Conservation (phyloP, 139 green algal genomes). For the Yamagishiella unicocca region DNA sequence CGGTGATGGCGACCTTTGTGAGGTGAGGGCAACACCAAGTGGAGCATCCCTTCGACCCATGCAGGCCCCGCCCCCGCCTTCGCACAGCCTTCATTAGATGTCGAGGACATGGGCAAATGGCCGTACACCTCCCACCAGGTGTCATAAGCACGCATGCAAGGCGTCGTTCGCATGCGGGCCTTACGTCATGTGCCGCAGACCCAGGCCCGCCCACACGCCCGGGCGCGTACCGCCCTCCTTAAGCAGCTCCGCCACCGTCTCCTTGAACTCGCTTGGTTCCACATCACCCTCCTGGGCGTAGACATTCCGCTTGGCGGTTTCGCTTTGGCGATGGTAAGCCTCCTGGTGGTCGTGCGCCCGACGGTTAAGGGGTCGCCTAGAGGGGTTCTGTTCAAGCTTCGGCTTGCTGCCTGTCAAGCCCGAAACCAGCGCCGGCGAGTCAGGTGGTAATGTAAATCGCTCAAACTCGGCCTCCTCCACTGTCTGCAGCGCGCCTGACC, state of each 20-base stretch:
- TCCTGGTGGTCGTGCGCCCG: neutral
- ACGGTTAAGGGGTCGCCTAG: neutral
- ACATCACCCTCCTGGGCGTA: constrained; percentile 3
- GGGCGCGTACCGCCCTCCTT: constrained; percentile 14
- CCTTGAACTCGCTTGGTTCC: neutral
- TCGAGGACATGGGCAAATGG: too few species aligned
- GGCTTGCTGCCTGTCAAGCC: neutral
- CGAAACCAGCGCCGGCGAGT: neutral
- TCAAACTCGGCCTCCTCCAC: constrained; percentile 5
- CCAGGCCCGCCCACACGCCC: too few species aligned
- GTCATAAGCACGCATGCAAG: too few species aligned
- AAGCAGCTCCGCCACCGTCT: constrained; percentile 32
- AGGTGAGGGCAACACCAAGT: too few species aligned
- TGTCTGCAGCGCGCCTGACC: neutral
- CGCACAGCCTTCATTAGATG: too few species aligned
- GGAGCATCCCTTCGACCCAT: too few species aligned
- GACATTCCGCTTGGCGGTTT: neutral
- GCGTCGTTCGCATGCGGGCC: too few species aligned
- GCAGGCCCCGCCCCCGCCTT: too few species aligned
- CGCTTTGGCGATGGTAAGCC: neutral
- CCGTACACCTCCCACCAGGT: too few species aligned
- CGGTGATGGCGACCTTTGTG: too few species aligned
- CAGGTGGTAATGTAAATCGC: neutral
- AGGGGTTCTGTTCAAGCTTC: neutral
- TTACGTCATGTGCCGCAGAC: too few species aligned